These are phyloP conservation scores for Naegleria fowleri DNA, from an alignment of 208 protist species.

Conservation along the genomic window DNA sequence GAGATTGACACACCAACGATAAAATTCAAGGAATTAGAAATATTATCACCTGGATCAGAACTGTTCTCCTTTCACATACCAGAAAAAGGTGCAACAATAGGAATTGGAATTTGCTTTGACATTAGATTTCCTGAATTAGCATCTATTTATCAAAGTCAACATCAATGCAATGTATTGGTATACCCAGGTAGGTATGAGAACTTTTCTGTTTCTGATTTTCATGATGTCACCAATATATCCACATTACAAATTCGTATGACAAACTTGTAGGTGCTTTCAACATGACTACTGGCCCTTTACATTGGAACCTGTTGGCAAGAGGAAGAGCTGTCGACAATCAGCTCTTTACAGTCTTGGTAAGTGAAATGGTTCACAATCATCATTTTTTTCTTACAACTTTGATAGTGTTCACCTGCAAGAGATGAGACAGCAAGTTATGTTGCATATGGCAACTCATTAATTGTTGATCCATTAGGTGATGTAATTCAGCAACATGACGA, in stretches of 20 bases:
- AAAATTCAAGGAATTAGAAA: slow-evolving; percentile 86
- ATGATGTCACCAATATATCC: no score
- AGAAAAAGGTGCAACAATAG: slow-evolving; percentile 59
- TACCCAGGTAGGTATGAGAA: slow-evolving; percentile 77
- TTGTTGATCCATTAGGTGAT: slow-evolving; percentile 80
- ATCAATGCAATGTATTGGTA: slow-evolving; percentile 73
- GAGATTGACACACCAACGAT: slow-evolving; percentile 88
- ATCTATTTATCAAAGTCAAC: slow-evolving; percentile 57
- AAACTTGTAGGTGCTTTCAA: slow-evolving; percentile 93
- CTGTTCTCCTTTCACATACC: slow-evolving; percentile 57
- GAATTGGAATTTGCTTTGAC: slow-evolving; percentile 97
- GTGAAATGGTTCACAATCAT: no score
- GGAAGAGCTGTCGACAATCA: slow-evolving; percentile 86
- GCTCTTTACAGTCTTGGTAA: slow-evolving; percentile 72
- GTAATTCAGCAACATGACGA: slow-evolving; percentile 62
- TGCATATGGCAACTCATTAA: slow-evolving; percentile 91
- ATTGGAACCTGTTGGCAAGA: slow-evolving; percentile 91
- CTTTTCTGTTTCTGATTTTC: no score
- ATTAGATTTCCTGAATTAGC: slow-evolving; percentile 91
- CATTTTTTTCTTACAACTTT: no score
- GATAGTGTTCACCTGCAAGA: slow-evolving; percentile 79
- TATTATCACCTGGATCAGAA: slow-evolving; percentile 74
- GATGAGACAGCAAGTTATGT: slow-evolving; percentile 73
- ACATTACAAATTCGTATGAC: no score
- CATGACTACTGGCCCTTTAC: slow-evolving; percentile 94